These are phyloP conservation scores for Aspergillus caelatus DNA, from an alignment of 2,329 filamentous ascomycete species.

Conservation along the genomic window DNA sequence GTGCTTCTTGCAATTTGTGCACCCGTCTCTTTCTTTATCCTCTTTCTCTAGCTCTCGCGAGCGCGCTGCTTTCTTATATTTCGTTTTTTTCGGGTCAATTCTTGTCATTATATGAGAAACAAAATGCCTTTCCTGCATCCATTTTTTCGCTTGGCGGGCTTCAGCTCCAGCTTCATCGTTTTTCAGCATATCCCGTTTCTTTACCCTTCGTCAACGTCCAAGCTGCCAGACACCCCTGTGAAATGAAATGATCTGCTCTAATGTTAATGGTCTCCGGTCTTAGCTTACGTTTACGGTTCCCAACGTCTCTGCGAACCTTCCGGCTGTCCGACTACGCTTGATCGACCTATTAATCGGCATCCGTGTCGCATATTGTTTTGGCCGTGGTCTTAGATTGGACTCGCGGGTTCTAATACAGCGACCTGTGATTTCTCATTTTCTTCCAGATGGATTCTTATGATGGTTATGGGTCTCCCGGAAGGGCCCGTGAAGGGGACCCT, in stretches of 20 bases:
- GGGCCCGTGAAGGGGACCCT: slow-evolving; percentile 45
- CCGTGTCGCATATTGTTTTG: not conserved
- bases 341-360: not conserved
- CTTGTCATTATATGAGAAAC: slow-evolving; percentile 15
- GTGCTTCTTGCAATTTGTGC: slow-evolving; percentile 10
- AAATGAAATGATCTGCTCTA: slow-evolving; percentile 32
- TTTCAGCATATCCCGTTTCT: slow-evolving; percentile 27
- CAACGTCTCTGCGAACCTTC: slow-evolving; percentile 6
- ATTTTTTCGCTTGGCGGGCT: slow-evolving; percentile 20
- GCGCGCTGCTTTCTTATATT: slow-evolving; percentile 23
- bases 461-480: slow-evolving; percentile 48
- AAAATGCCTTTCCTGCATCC: slow-evolving; percentile 20
- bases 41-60: slow-evolving; percentile 20
- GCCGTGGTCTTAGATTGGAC: slow-evolving; percentile 5
- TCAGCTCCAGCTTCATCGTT: slow-evolving; percentile 24
- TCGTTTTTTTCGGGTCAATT: slow-evolving; percentile 14
- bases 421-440: not conserved
- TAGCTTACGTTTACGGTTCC: slow-evolving; percentile 34
- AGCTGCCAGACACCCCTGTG: slow-evolving; percentile 23
- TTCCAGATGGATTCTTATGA: slow-evolving; percentile 51
- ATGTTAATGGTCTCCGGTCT: slow-evolving; percentile 41
- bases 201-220: slow-evolving; percentile 26
- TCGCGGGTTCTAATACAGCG: not conserved
- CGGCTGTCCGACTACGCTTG: not conserved
- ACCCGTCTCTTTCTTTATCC: slow-evolving; percentile 15